Evolutionary conservation across 495 filamentous ascomycete species (phyloP), one percentile per base, ranked within the genome.

Genomic region (Cudoniella acicularis): DNA sequence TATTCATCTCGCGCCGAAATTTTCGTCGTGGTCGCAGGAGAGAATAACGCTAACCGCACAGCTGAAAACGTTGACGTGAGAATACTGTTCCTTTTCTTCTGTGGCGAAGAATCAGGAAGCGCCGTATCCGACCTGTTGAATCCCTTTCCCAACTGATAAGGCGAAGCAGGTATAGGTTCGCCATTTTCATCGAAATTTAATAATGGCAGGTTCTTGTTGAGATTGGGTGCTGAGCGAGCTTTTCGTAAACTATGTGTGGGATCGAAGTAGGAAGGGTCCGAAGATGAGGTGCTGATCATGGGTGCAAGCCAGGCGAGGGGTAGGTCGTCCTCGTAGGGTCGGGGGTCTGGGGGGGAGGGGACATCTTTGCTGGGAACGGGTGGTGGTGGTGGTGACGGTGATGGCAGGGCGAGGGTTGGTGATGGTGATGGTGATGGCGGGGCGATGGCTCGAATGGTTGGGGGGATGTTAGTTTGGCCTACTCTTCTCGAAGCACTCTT

Each of bases 281-380:
- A 45, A 13, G 2, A 11, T 3, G 55, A 57, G 1, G 55, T 42
- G 10, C 41, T 42, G 26, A 59, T 59, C 8, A 59, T 27, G 6
- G 56, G 56, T 18, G 25, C 56, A 11, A 52, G 36, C 56, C 56
- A 59, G n/a, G 17, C 23, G 21, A 51, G 9, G 1, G 48, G 27
- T 3, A 13, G 18, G 18, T 52, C 49, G 1, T 3, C 18, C 2
- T 46, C 41, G 2, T 25, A 4, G 10, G 27, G 26, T 36, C 30
- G 6, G 4, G 6, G 30, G 30, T 36, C 13, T 36, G 30, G 13
- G 30, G 6, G 13, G 13, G 4, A 6, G 30, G 30, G 13, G 30
- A 4, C 13, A 36, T 36, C 46, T 45, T 26, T 11, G 40, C 17
- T 23, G 47, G 47, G n/a, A 49, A 21, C 13, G 21, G 17, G 10